These are phyloP conservation scores for Jacaranda mimosifolia DNA, from an alignment of 257 asterid genomes.

Conservation along the genomic window DNA sequence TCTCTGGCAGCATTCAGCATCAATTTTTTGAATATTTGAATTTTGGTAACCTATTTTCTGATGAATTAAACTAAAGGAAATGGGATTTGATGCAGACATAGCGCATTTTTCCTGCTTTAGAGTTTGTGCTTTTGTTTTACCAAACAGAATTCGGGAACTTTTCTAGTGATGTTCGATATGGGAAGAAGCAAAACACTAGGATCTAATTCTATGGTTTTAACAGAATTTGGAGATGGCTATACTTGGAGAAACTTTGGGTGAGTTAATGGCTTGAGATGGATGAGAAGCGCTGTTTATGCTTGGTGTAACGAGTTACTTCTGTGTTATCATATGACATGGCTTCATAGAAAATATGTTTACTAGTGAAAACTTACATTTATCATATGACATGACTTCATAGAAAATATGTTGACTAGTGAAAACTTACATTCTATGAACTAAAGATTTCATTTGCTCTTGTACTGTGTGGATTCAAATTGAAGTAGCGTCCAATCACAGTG, in stretches of 20 bases:
- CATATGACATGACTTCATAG: not conserved
- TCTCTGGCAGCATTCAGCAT: not conserved
- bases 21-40: not conserved
- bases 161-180: conserved; percentile 2
- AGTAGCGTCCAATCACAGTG: not conserved
- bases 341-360: not conserved
- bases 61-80: not conserved
- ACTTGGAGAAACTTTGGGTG: not conserved
- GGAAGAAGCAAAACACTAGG: not conserved
- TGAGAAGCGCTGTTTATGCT: not conserved
- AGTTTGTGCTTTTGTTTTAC: conserved; percentile 1
- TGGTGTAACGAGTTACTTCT: conserved; percentile 13
- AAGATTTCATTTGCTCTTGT: not conserved
- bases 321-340: not conserved
- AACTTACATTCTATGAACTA: not conserved
- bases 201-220: not conserved
- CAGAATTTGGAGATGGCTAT: conserved; percentile 3
- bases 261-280: conserved; percentile 22
- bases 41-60: not conserved
- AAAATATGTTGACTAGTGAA: not conserved
- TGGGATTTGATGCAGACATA: not conserved
- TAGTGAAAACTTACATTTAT: not conserved
- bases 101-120: not conserved
- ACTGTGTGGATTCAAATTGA: conserved; percentile 2
- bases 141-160: conserved; percentile 2